These are phyloP conservation scores for Aspergillus indologenus DNA, from an alignment of 495 filamentous ascomycete species.

Conservation along the genomic window DNA sequence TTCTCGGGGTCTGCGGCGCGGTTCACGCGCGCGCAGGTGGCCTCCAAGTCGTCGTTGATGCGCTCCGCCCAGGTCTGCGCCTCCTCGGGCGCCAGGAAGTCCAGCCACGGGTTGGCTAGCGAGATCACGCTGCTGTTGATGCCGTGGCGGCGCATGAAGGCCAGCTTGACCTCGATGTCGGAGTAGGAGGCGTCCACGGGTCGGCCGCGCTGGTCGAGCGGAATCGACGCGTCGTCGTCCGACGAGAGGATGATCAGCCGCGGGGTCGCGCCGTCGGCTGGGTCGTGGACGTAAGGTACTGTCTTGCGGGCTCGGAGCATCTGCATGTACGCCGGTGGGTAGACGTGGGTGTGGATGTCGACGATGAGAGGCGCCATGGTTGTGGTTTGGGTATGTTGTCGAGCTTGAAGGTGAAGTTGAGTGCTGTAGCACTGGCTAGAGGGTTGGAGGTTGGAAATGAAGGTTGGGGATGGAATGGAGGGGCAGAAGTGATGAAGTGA, in stretches of 20 bases:
- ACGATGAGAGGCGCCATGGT: slow-evolving; percentile 52
- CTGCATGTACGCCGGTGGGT: slow-evolving; percentile 77
- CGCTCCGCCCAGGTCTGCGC: slow-evolving; percentile 58
- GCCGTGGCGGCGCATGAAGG: slow-evolving; percentile 81
- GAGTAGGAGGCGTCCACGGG: slow-evolving; percentile 75
- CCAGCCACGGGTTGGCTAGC: slow-evolving; percentile 94
- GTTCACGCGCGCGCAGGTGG: slow-evolving; percentile 57
- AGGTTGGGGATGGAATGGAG: neutral
- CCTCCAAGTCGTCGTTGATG: slow-evolving; percentile 76
- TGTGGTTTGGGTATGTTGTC: neutral
- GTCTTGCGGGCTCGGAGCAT: slow-evolving; percentile 71
- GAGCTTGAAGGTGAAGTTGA: neutral
- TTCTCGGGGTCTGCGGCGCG: slow-evolving; percentile 38
- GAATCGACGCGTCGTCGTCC: slow-evolving; percentile 54
- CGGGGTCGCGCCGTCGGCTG: slow-evolving; percentile 53
- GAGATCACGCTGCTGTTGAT: slow-evolving; percentile 85
- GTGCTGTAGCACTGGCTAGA: neutral
- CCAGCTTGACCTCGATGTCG: slow-evolving; percentile 67
- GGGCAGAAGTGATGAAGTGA: neutral
- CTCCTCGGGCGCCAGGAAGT: slow-evolving; percentile 66
- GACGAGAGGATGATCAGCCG: slow-evolving; percentile 78
- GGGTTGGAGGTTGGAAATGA: neutral
- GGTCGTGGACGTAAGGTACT: slow-evolving; percentile 76
- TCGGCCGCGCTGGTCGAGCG: slow-evolving; percentile 56
- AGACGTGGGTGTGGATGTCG: slow-evolving; percentile 94